A percentile compares a stretch with the other conserved stretches of the same genome.
phyloP scores from a whole-genome alignment of 1,284 basidiomycete species.

The Thecaphora thlaspeos region DNA sequence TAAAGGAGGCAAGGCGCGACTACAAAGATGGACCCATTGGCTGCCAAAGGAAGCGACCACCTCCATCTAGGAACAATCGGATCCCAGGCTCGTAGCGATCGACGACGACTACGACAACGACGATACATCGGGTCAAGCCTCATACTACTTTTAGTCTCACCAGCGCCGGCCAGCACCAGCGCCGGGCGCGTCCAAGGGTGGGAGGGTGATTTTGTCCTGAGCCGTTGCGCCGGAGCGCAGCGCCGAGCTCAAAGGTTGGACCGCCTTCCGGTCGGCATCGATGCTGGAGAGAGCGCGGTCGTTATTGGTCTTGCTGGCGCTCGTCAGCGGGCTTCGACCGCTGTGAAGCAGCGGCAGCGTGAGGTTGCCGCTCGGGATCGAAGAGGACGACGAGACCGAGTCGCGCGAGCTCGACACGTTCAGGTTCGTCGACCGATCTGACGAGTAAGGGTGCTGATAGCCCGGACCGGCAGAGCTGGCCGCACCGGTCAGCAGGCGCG shows the following conservation, averaged over 20 bases:
- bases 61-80: too few relatives aligned
- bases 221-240: conserved; percentile 17
- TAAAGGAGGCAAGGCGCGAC: too few relatives aligned
- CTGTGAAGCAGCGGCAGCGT: neutral
- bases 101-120: too few relatives aligned
- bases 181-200: conserved; percentile 18
- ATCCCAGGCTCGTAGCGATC: too few relatives aligned
- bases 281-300: neutral
- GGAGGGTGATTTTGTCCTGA: conserved; percentile 23
- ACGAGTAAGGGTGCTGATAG: conserved; percentile 38
- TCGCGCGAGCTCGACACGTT: conserved; percentile 4
- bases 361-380: neutral
- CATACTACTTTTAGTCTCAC: too few relatives aligned
- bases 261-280: conserved; percentile 26
- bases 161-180: neutral
- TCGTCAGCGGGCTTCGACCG: neutral
- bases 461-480: conserved; percentile 4
- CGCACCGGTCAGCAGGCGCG: conserved; percentile 16
- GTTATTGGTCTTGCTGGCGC: neutral
- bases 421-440: conserved; percentile 35
- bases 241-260: conserved; percentile 5
- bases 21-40: too few relatives aligned
- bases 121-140: too few relatives aligned
- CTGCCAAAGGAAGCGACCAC: too few relatives aligned
- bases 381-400: neutral